phyloP scores from a whole-genome alignment of 148 eudicot genomes.

The Oxyria digyna region DNA sequence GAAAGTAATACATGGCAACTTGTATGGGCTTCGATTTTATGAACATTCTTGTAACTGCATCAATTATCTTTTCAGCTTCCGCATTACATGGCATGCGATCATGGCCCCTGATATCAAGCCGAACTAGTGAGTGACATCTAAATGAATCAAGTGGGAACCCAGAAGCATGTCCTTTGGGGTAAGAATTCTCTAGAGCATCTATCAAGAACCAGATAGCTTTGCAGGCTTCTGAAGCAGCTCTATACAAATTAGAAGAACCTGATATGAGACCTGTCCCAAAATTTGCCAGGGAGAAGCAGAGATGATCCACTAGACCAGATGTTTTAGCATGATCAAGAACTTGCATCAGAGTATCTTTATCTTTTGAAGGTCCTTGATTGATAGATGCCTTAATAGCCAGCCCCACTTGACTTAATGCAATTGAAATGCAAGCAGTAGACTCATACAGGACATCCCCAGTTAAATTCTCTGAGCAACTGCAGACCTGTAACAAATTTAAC shows the following conservation, averaged over 20 bases:
- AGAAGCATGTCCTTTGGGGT: slow-evolving; percentile 25
- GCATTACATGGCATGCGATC: slow-evolving; percentile 29
- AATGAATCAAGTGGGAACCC: slow-evolving; percentile 56
- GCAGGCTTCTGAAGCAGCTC: slow-evolving; percentile 89
- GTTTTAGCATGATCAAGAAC: slow-evolving; percentile 71
- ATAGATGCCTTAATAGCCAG: slow-evolving; percentile 54
- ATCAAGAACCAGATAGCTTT: slow-evolving; percentile 73
- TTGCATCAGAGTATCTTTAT: slow-evolving; percentile 37
- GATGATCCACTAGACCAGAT: slow-evolving; percentile 47
- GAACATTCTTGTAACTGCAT: slow-evolving; percentile 49
- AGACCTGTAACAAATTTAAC: slow-evolving; percentile 31
- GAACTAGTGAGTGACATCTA: slow-evolving; percentile 41
- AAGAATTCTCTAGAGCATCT: slow-evolving; percentile 51
- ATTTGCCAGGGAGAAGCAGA: slow-evolving; percentile 53
- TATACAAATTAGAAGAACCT: slow-evolving; percentile 67
- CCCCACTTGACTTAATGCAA: slow-evolving; percentile 53
- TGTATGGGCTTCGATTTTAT: slow-evolving; percentile 59
- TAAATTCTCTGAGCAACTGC: slow-evolving; percentile 40
- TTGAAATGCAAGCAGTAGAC: slow-evolving; percentile 66
- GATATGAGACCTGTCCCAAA: slow-evolving; percentile 79
- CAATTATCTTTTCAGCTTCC: slow-evolving; percentile 48
- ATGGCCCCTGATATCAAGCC: slow-evolving; percentile 39
- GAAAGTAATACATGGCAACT: slow-evolving; percentile 73
- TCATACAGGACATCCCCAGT: slow-evolving; percentile 71
- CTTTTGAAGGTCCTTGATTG: slow-evolving; percentile 17